These are phyloP conservation scores for Peronospora destructor DNA, from an alignment of 352 stramenopile species.

Conservation along the genomic window DNA sequence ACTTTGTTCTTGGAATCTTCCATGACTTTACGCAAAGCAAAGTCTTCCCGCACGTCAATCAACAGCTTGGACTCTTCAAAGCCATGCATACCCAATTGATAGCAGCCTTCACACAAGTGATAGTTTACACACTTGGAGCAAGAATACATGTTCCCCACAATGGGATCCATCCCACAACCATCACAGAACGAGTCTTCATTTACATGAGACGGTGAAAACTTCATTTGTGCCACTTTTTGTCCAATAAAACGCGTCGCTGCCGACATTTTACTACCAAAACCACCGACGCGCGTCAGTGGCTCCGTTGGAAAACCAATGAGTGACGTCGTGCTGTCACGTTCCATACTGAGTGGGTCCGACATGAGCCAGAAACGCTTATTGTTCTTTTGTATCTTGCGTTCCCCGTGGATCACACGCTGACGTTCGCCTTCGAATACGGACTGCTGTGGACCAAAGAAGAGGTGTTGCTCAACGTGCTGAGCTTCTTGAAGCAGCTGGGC, in stretches of 20 bases:
- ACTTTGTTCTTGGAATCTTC: conserved; percentile 69
- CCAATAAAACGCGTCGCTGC: conserved; percentile 67
- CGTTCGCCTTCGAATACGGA: conserved; percentile 69
- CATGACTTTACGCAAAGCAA: conserved; percentile 70
- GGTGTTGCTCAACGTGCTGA: conserved; percentile 55
- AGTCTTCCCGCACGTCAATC: conserved; percentile 73
- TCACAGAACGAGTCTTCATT: conserved; percentile 88
- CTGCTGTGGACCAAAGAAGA: conserved; percentile 77
- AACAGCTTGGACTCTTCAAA: conserved; percentile 77
- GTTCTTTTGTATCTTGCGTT: conserved; percentile 85
- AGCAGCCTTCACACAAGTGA: conserved; percentile 74
- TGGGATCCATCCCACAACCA: conserved; percentile 84
- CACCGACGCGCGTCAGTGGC: conserved; percentile 22
- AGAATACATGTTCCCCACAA: conserved; percentile 85
- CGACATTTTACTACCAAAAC: conserved; percentile 56
- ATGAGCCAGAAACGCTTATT: conserved; percentile 75
- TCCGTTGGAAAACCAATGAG: conserved; percentile 56
- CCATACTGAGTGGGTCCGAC: conserved; percentile 77
- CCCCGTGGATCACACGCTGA: conserved; percentile 77
- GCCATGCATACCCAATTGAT: conserved; percentile 77
- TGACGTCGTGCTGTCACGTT: conserved; percentile 72
- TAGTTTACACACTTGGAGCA: conserved; percentile 85
- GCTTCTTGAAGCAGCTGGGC: conserved; percentile 60
- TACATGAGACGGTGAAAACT: conserved; percentile 61
- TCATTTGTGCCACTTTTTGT: conserved; percentile 77